Evolutionary conservation across 1,284 basidiomycete genomes (phyloP), one percentile per base, ranked within the genome.

Genomic region (Ceratobasidium sp.): DNA sequence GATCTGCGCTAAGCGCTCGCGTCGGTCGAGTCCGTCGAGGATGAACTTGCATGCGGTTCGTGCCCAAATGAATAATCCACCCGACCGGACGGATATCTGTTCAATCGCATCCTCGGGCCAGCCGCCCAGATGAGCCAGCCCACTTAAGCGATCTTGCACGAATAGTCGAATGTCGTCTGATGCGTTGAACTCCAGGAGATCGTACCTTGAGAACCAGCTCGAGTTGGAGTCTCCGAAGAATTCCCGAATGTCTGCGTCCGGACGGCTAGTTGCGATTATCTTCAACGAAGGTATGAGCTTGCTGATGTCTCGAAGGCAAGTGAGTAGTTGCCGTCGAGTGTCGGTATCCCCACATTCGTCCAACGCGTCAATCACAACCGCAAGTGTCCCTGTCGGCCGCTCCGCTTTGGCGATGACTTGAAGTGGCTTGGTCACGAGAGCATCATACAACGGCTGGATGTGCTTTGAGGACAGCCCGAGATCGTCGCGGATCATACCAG

Each of bases 261-360:
- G 69, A 5, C 76, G 76, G 34, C 76, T 77, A 1, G 76, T 74
- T 6, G 74, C 70, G 46, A 74, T 37, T 32, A 77, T 22, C 22
- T 57, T 64, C 15, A 77, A 17, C 9, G 25, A 37, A 0, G 54
- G 32, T 11, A 22, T 29, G 4, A n/a, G 46, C 17, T 40, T 56
- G 32, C 40, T 59, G n/a, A 64, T 46, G 8, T 34, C 13, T 9
- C 29, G 32, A 25, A 59, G 29, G 32, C 56, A 59, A 1, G 1
- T 13, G 13, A 59, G 32, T 1, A 59, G 56, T 19, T 19, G 52
- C 6, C 2, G 19, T 19, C 71, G 69, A 22, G 49, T 15, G 19
- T 17, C 32, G 5, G 22, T 15, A 46, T 25, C 25, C 37, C 17
- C 43, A 6, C 69, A 74, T 52, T 77, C 76, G 49, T 77, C 76